A percentile compares a stretch with the other conserved stretches of the same genome.
Evolutionary conservation across 495 filamentous ascomycete genomes (phyloP).

Genomic region (Aspergillus nidulans): DNA sequence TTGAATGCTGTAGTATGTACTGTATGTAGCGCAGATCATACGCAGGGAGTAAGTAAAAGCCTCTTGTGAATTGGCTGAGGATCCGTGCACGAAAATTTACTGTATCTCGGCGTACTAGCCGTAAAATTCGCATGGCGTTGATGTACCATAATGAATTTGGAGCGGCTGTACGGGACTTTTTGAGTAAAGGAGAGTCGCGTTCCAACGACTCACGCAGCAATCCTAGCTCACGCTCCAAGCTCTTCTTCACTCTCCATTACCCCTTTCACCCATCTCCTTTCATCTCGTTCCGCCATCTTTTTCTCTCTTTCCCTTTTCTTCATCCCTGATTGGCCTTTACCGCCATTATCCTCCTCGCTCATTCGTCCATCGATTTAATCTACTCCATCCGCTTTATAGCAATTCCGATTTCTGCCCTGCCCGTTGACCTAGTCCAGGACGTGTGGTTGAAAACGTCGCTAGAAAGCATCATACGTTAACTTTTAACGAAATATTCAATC

Average conservation of each 20-base stretch:
- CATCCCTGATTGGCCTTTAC: conserved; percentile 10
- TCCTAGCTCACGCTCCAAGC: conserved; percentile 15
- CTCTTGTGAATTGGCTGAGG: not conserved
- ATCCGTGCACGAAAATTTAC: too few species aligned
- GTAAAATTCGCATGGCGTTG: not conserved
- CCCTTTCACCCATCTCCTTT: conserved; percentile 14
- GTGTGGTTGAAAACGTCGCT: not conserved
- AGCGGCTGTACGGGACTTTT: not conserved
- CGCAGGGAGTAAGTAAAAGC: not conserved
- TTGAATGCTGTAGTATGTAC: too few species aligned
- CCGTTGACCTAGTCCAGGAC: conserved; percentile 3
- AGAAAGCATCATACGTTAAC: not conserved
- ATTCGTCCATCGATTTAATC: not conserved
- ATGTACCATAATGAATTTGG: not conserved
- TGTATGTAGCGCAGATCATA: too few species aligned
- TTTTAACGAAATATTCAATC: not conserved
- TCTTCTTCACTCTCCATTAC: conserved; percentile 8
- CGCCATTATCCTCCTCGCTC: not conserved
- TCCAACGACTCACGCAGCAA: conserved; percentile 12
- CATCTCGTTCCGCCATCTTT: conserved; percentile 10
- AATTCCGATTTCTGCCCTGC: conserved; percentile 5
- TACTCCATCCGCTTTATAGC: conserved; percentile 1
- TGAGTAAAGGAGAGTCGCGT: conserved; percentile 5
- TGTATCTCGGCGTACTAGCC: not conserved
- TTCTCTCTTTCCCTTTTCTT: conserved; percentile 7